Evolutionary conservation across 139 green algal species (phyloP), one percentile per base, ranked within the genome.

Genomic region (Spirogloea muscicola): DNA sequence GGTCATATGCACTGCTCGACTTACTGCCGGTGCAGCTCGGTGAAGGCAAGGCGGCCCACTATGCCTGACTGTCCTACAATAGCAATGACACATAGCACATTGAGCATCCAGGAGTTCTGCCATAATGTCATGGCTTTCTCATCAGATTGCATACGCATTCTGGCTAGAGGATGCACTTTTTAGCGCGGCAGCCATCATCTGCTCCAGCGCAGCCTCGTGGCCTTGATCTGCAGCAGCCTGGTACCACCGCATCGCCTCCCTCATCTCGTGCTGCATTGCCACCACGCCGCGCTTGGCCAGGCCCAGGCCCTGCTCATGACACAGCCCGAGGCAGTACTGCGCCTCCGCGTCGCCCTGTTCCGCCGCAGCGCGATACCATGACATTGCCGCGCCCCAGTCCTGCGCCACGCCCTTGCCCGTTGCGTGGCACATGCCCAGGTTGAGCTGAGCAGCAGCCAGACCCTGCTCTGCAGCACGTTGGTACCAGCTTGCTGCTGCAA

Each of bases 401-500:
- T 67, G 18, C 6, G 3, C 3, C 38, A 80, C 64, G 63, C 72
- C 64, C 10, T 52, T 39, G 25, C 72, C 72, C 7, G 29, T 39
- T 5, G 16, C 64, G 72, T 74, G 65, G 60, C 60, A 75, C 3
- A 44, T 21, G 4, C 72, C 72, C 4, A 69, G 60, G 18, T 69
- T 69, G 60, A 13, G 33, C 63, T 72, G 63, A 7, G 63, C 63
- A 9, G 9, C 40, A 7, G 63, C 63, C 7, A 63, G 46, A 6
- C 63, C 72, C 44, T 79, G 67, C 72, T 68, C 64, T 5, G 72
- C 72, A 2, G 72, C 63, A n/a, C 31, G 27, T 16, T 18, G 57
- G 36, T 42, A 44, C 57, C 57, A 65, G 13, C 16, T 18, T 16
- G 36, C 57, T 58, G 46, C 46, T 55, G 21, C 21, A 55, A 55